Conservation (phyloP, 2,329 filamentous ascomycete genomes). For the Fusarium sterilihyphosum region DNA sequence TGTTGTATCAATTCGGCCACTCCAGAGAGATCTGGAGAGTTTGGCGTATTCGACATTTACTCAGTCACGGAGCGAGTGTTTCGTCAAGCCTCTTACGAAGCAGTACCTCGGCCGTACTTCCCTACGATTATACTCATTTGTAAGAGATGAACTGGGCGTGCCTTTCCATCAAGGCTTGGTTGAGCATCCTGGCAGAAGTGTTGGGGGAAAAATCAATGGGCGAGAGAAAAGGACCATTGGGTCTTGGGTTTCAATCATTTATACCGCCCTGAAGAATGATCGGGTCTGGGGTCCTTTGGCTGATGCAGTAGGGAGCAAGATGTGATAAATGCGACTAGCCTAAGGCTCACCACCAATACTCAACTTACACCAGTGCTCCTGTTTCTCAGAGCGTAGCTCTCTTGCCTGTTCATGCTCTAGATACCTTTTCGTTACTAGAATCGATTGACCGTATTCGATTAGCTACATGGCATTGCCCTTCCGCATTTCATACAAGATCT, state of each 20-base stretch:
- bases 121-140: background rate
- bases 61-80: background rate
- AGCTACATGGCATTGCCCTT: fast-evolving
- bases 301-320: too few species aligned
- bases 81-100: fast-evolving
- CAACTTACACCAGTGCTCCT: too few species aligned
- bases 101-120: background rate
- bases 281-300: background rate
- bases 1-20: fast-evolving
- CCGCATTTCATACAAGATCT: background rate
- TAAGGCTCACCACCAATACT: too few species aligned
- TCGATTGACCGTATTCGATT: fast-evolving
- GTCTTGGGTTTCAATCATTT: background rate
- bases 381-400: fast-evolving
- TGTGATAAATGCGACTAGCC: fast-evolving
- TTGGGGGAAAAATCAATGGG: fast-evolving
- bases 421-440: background rate
- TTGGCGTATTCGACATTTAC: fast-evolving
- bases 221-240: background rate
- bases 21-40: background rate
- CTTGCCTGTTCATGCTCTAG: fast-evolving
- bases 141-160: background rate
- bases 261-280: background rate
- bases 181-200: fast-evolving
- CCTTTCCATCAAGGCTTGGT: background rate